These are phyloP conservation scores for Aureobasidium subglaciale DNA, from an alignment of 2,329 filamentous ascomycete species.

Conservation along the genomic window DNA sequence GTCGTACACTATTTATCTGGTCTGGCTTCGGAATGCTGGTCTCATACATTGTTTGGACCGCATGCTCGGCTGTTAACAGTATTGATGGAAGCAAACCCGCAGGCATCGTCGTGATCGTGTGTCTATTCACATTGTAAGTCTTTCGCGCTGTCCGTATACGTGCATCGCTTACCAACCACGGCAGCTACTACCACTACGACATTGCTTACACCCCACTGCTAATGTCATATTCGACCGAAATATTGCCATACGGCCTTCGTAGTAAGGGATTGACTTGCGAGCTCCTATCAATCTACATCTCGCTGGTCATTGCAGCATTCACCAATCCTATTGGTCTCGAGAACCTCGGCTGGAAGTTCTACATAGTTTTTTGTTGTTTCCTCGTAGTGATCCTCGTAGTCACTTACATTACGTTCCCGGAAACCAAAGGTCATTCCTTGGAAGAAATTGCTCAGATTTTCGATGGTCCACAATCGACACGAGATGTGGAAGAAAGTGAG, in stretches of 20 bases:
- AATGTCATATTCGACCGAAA: conserved; percentile 24
- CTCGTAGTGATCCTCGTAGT: conserved; percentile 25
- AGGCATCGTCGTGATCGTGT: conserved; percentile 32
- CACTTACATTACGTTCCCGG: conserved; percentile 27
- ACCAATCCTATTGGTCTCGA: conserved; percentile 34
- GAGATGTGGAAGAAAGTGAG: background rate
- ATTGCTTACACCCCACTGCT: conserved; percentile 28
- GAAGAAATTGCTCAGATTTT: conserved; percentile 41
- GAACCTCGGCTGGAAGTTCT: conserved; percentile 26
- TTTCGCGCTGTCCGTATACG: background rate
- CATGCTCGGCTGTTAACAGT: conserved; percentile 44
- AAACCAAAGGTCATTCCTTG: conserved; percentile 27
- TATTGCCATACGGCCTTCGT: conserved; percentile 22
- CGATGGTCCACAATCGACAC: conserved; percentile 24
- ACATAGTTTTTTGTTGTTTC: conserved; percentile 32
- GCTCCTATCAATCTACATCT: conserved; percentile 22
- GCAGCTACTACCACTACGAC: conserved; percentile 34
- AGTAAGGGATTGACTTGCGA: conserved; percentile 14
- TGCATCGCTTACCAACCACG: conserved; percentile 29
- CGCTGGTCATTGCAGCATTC: conserved; percentile 23
- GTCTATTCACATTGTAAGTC: conserved; percentile 28
- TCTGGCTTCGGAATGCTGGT: conserved; percentile 29
- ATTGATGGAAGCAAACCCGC: conserved; percentile 22
- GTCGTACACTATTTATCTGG: conserved; percentile 25
- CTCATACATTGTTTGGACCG: conserved; percentile 26